Conservation (phyloP, 2,329 filamentous ascomycete genomes). For the Trichoderma sp. region DNA sequence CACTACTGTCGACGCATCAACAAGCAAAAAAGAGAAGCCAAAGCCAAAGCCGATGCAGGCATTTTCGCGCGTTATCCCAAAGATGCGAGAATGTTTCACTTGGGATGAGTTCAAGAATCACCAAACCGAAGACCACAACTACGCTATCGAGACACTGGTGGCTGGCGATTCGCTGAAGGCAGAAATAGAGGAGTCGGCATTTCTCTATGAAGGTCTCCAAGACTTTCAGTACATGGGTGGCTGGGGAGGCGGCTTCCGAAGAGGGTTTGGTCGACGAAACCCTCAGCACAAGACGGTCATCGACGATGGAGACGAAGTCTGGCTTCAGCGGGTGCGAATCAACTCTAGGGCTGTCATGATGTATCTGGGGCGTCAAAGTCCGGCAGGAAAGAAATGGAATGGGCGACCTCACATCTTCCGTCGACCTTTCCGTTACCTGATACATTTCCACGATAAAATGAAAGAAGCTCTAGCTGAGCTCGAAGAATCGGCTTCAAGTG, state of each 20-base stretch:
- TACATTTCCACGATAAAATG: slow-evolving; percentile 21
- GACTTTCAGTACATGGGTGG: neutral
- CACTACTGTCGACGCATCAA: neutral
- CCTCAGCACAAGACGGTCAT: slow-evolving; percentile 12
- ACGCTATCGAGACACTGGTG: slow-evolving; percentile 18
- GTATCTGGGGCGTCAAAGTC: slow-evolving; percentile 16
- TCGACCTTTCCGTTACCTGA: slow-evolving; percentile 19
- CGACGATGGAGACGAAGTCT: slow-evolving; percentile 12
- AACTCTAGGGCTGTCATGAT: slow-evolving; percentile 20
- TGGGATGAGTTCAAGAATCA: slow-evolving; percentile 22
- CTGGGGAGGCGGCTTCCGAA: neutral
- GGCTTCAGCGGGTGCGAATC: slow-evolving; percentile 19
- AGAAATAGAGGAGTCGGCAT: slow-evolving; percentile 12
- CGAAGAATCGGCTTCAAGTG: neutral
- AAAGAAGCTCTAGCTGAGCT: slow-evolving; percentile 16
- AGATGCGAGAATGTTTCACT: neutral
- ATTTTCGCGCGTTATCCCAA: slow-evolving; percentile 14
- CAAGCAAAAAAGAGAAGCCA: slow-evolving; percentile 6
- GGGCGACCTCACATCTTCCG: slow-evolving; percentile 15
- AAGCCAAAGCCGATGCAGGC: slow-evolving; percentile 19
- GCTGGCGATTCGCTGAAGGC: slow-evolving; percentile 18
- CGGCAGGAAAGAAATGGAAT: slow-evolving; percentile 19
- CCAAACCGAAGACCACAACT: slow-evolving; percentile 7
- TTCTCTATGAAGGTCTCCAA: slow-evolving; percentile 13
- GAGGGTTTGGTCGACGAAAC: slow-evolving; percentile 9